Evolutionary conservation across 2,329 filamentous ascomycete species (phyloP), one percentile per base, ranked within the genome.

Genomic region (Aciculosporium take): DNA sequence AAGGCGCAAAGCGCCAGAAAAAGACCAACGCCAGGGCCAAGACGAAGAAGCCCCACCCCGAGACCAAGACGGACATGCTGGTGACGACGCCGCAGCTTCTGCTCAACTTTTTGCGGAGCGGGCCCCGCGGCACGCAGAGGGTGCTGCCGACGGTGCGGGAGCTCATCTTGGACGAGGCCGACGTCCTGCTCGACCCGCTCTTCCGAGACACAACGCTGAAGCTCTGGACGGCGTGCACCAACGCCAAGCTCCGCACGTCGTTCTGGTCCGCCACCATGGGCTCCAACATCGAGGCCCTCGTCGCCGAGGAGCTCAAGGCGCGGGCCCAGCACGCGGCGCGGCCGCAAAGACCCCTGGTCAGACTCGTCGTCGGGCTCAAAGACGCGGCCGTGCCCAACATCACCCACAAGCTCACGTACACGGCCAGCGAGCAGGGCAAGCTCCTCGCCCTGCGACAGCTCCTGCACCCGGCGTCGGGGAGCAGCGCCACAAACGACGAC

Each of bases 201-300:
- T 98, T 98, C 66, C 76, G 84, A 43, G 82, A 91, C 18, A 87
- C 95, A 59, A 95, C 87, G 0, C 67, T 93, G 29, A 72, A 74
- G 4, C 79, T 96, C 47, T 95, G 88, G 87, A 74, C 76, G 32
- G 75, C 83, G 3, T 89, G 89, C 58, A 77, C 68, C 2, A 79
- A 80, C 49, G 68, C 75, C 3, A 62, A 70, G n/a, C 67, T 96
- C 7, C 74, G 79, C 20, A 70, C 86, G 3, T 85, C 83, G 8
- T 79, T 94, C 45, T 98, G 89, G 87, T 96, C 91, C 12, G 91
- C 91, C 12, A 98, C 91, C 0, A 95, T 98, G 80, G 86, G 84
- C 3, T 94, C 89, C 13, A 91, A 81, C 51, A 84, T 96, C 32
- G 91, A 98, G 63, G 69, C 79, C 17, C 67, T 95, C 7, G 74